Evolutionary conservation across 1,284 basidiomycete genomes (phyloP).

Genomic region (Mycosarcoma mackinlayi): DNA sequence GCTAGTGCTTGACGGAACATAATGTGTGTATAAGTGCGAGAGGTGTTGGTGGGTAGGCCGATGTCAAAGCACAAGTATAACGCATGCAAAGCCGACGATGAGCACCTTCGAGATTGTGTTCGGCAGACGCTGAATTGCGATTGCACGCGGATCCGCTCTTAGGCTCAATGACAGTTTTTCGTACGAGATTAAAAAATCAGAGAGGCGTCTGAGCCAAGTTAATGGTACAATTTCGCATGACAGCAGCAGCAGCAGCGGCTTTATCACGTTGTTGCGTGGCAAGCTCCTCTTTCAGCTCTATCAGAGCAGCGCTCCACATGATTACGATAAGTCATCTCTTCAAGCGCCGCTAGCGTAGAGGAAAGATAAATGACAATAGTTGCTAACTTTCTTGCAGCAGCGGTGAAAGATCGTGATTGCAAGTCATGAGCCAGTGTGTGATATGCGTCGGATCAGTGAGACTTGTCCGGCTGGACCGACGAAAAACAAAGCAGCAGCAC

Average conservation of each 20-base stretch:
- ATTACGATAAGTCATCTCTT: too few relatives aligned
- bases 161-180: constrained; percentile 2
- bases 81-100: constrained; percentile 10
- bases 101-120: background rate
- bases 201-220: background rate
- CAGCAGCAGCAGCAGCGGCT: background rate
- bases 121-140: constrained; percentile 14
- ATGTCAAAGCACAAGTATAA: background rate
- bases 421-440: too few relatives aligned
- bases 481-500: too few relatives aligned
- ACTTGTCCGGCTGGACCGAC: background rate
- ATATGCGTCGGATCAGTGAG: too few relatives aligned
- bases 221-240: constrained; percentile 3
- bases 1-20: constrained; percentile 46
- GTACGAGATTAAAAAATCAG: constrained; percentile 8
- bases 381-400: too few relatives aligned
- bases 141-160: constrained; percentile 33
- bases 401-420: too few relatives aligned
- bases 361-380: too few relatives aligned
- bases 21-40: constrained; percentile 4
- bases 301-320: too few relatives aligned
- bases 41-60: constrained; percentile 3
- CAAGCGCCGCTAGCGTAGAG: too few relatives aligned
- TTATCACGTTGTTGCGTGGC: too few relatives aligned
- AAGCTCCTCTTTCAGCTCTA: too few relatives aligned